Conservation (phyloP, 75 land plant species). For the Picea glauca region DNA sequence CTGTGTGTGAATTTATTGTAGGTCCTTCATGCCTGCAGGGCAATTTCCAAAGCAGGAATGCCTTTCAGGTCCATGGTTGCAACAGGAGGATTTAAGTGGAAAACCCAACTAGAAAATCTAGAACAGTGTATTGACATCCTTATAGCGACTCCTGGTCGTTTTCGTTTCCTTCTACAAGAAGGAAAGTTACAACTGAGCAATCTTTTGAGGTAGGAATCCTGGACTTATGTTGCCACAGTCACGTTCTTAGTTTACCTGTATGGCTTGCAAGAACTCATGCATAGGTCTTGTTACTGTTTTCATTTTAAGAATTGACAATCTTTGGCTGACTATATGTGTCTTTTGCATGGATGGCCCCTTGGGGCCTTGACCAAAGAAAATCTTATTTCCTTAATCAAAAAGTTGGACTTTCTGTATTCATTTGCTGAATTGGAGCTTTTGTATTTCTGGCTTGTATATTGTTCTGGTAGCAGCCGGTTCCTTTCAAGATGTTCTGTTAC, state of each 20-base stretch:
- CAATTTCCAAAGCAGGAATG: constrained; percentile 72
- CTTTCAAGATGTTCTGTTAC: not conserved
- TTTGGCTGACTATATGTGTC: not conserved
- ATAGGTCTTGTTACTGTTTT: not conserved
- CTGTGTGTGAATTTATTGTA: constrained; percentile 22
- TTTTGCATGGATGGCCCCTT: not conserved
- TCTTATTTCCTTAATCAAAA: not conserved
- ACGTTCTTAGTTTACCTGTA: not conserved
- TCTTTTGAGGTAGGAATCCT: constrained; percentile 53
- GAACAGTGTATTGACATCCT: constrained; percentile 75
- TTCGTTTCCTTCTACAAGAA: constrained; percentile 62
- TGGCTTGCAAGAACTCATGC: not conserved
- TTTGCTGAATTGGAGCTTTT: not conserved
- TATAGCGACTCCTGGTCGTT: constrained; percentile 96
- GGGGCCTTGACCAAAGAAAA: not conserved
- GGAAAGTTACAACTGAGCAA: constrained; percentile 62
- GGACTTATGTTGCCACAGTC: not conserved
- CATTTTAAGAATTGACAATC: not conserved
- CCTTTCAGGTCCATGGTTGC: constrained; percentile 92
- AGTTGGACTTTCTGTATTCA: not conserved
- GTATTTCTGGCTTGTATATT: not conserved
- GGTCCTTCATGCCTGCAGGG: constrained; percentile 85
- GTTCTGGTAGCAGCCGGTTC: not conserved
- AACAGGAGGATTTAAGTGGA: constrained; percentile 94
- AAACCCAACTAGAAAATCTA: constrained; percentile 84